These are phyloP conservation scores for Aspergillus ochraceus DNA, from an alignment of 2,329 filamentous ascomycete genomes.

Conservation along the genomic window DNA sequence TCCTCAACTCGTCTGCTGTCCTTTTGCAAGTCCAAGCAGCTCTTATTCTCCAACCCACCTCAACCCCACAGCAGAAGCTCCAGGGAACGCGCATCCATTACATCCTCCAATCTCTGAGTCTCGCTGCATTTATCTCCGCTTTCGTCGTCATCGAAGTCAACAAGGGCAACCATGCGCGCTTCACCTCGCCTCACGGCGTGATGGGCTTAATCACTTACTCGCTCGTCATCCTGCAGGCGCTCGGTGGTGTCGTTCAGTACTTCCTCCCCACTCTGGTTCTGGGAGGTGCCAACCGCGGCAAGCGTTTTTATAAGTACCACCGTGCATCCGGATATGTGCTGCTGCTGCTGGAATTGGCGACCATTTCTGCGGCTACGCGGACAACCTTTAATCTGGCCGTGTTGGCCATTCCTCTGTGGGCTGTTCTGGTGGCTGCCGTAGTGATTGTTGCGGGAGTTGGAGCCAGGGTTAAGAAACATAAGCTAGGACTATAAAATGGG, in stretches of 20 bases:
- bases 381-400: slow-evolving; percentile 72
- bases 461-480: slow-evolving; percentile 77
- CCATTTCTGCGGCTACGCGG: slow-evolving; percentile 71
- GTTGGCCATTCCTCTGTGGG: slow-evolving; percentile 74
- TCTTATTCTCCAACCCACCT: slow-evolving; percentile 84
- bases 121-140: slow-evolving; percentile 40
- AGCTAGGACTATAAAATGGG: slow-evolving; percentile 60
- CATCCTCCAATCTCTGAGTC: slow-evolving; percentile 61
- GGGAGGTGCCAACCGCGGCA: slow-evolving; percentile 76
- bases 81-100: slow-evolving; percentile 66
- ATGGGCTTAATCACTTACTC: slow-evolving; percentile 76
- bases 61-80: slow-evolving; percentile 71
- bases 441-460: slow-evolving; percentile 71
- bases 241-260: slow-evolving; percentile 82
- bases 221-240: slow-evolving; percentile 68
- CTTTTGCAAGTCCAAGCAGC: slow-evolving; percentile 76
- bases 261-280: slow-evolving; percentile 67
- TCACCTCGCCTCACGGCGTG: slow-evolving; percentile 78
- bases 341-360: slow-evolving; percentile 69
- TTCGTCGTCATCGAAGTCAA: slow-evolving; percentile 62
- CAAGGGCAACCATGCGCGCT: slow-evolving; percentile 69
- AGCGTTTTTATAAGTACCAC: slow-evolving; percentile 88
- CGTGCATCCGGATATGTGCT: slow-evolving; percentile 73
- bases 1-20: slow-evolving; percentile 64
- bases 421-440: slow-evolving; percentile 63